These are phyloP conservation scores for Nemania sp. DNA, from an alignment of 2,329 filamentous ascomycete species.

Conservation along the genomic window DNA sequence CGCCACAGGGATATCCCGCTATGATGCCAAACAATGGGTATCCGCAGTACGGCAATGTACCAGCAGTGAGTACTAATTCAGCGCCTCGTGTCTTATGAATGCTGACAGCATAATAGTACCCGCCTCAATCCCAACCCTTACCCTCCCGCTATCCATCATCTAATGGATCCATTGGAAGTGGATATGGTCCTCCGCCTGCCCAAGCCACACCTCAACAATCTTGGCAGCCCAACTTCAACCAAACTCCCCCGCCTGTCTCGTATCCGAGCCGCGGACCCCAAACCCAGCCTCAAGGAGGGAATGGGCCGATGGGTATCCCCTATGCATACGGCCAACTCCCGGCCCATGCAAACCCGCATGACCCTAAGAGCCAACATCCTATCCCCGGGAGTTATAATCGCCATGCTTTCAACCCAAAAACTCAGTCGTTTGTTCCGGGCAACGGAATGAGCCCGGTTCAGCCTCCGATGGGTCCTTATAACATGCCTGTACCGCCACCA, in stretches of 20 bases:
- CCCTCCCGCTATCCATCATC: constrained; percentile 53
- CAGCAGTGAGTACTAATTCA: constrained; percentile 58
- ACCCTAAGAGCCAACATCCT: constrained; percentile 81
- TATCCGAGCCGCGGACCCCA: constrained; percentile 48
- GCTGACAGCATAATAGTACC: constrained; percentile 50
- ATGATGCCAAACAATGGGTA: constrained; percentile 59
- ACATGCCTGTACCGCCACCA: constrained; percentile 56
- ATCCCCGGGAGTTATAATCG: constrained; percentile 86
- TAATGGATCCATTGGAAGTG: constrained; percentile 51
- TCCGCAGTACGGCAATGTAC: constrained; percentile 60
- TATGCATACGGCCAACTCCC: constrained; percentile 87
- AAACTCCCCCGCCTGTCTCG: constrained; percentile 43
- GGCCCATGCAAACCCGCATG: constrained; percentile 74
- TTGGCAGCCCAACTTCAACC: constrained; percentile 51
- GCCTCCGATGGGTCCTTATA: constrained; percentile 61
- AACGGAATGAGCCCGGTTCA: constrained; percentile 63
- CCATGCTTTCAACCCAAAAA: constrained; percentile 93
- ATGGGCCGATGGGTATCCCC: constrained; percentile 56
- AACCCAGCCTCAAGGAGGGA: constrained; percentile 42
- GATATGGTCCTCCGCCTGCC: constrained; percentile 53
- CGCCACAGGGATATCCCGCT: constrained; percentile 58
- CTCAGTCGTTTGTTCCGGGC: constrained; percentile 87
- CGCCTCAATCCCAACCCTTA: constrained; percentile 50
- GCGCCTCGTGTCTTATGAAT: constrained; percentile 20
- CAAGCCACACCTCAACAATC: constrained; percentile 52